Conservation (phyloP, 148 eudicot species). For the Camellia japonica region DNA sequence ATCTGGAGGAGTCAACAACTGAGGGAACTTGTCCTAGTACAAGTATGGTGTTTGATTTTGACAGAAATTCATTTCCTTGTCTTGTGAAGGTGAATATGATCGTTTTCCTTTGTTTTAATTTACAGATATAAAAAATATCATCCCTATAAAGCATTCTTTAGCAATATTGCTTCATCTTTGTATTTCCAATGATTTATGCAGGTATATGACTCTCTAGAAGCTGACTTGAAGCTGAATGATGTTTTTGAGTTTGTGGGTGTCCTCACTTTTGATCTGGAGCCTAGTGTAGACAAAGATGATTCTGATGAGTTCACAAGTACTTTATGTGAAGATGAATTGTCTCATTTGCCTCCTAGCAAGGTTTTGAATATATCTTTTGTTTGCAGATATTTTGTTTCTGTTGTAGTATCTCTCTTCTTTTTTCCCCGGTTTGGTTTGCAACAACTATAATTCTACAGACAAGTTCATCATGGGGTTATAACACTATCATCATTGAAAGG, state of each 20-base stretch:
- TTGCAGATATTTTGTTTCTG: neutral
- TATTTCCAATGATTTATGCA: conserved; percentile 23
- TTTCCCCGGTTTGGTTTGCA: neutral
- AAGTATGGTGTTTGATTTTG: conserved; percentile 26
- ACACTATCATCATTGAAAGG: neutral
- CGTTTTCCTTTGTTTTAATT: neutral
- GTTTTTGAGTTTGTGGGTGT: conserved; percentile 91
- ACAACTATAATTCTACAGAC: neutral
- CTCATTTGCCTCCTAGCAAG: conserved; percentile 60
- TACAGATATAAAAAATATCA: neutral
- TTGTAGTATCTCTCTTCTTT: neutral
- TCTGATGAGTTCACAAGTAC: conserved; percentile 28
- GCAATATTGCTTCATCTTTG: conserved; percentile 10
- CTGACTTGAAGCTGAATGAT: conserved; percentile 79
- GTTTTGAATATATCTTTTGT: conserved; percentile 26
- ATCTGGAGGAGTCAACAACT: conserved; percentile 27
- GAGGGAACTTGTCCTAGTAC: conserved; percentile 31
- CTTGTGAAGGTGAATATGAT: conserved; percentile 64
- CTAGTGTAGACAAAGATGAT: conserved; percentile 35
- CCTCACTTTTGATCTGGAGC: conserved; percentile 62
- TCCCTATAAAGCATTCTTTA: neutral
- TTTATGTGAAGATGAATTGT: conserved; percentile 53
- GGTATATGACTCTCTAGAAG: conserved; percentile 78
- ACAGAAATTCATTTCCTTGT: conserved; percentile 52
- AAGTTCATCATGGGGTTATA: neutral